Evolutionary conservation across 2,329 filamentous ascomycete genomes (phyloP).

Genomic region (Fusarium transvaalense): DNA sequence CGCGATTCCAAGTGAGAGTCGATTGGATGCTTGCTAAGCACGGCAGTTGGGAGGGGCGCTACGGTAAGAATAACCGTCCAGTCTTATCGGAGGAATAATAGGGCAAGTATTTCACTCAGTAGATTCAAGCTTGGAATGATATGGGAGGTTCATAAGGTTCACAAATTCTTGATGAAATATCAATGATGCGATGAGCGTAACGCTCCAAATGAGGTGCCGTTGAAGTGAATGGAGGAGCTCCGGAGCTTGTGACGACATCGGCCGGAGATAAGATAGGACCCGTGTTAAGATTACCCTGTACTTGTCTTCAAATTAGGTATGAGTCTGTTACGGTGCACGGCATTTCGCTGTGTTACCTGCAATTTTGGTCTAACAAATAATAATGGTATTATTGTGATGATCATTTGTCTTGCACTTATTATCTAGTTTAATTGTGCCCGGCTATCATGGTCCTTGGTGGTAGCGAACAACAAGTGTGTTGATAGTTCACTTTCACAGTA

Average conservation of each 20-base stretch:
- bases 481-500: no score
- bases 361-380: background rate
- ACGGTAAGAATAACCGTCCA: conserved; percentile 7
- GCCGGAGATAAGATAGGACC: conserved; percentile 44
- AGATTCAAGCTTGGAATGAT: background rate
- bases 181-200: conserved; percentile 37
- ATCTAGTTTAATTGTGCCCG: background rate
- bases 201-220: conserved; percentile 15
- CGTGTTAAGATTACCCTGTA: conserved; percentile 25
- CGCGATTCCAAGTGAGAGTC: background rate
- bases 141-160: background rate
- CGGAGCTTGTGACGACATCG: conserved; percentile 45
- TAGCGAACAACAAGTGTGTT: no score
- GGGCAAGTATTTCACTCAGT: conserved; percentile 18
- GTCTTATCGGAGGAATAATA: background rate
- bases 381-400: background rate
- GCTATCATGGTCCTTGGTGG: background rate
- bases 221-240: conserved; percentile 29
- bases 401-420: background rate
- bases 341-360: background rate
- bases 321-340: background rate
- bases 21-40: conserved; percentile 42
- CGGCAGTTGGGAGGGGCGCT: conserved; percentile 21
- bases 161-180: conserved; percentile 19
- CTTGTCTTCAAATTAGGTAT: background rate